Evolutionary conservation across 495 filamentous ascomycete species (phyloP).

Genomic region (Xylaria palmicola): DNA sequence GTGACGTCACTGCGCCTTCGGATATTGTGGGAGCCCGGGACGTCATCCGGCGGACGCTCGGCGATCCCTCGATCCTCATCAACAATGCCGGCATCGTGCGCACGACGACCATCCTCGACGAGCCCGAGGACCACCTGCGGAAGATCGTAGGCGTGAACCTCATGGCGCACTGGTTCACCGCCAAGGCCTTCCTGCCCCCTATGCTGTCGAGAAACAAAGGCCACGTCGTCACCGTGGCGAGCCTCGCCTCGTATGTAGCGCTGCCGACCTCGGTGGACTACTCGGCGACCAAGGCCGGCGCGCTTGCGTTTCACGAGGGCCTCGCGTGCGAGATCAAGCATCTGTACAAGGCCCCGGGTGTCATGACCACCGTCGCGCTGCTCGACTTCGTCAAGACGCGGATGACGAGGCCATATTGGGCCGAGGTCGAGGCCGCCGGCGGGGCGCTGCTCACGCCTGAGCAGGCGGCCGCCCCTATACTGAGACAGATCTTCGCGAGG

Average conservation of each 20-base stretch:
- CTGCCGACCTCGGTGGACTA: slow-evolving; percentile 54
- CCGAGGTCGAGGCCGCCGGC: slow-evolving; percentile 27
- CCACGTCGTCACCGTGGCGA: slow-evolving; percentile 56
- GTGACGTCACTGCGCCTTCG: slow-evolving; percentile 51
- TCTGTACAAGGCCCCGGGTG: not conserved
- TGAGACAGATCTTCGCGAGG: slow-evolving; percentile 45
- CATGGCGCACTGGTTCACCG: slow-evolving; percentile 54
- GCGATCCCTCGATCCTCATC: slow-evolving; percentile 55
- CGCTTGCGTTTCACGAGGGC: slow-evolving; percentile 53
- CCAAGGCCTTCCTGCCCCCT: slow-evolving; percentile 57
- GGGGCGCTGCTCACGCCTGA: slow-evolving; percentile 45
- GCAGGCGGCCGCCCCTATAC: slow-evolving; percentile 51
- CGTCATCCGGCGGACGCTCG: slow-evolving; percentile 45
- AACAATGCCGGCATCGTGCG: slow-evolving; percentile 61
- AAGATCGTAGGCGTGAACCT: slow-evolving; percentile 59
- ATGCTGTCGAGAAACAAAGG: slow-evolving; percentile 61
- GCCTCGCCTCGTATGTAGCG: slow-evolving; percentile 53
- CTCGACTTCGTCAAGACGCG: slow-evolving; percentile 49
- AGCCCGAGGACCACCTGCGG: slow-evolving; percentile 46
- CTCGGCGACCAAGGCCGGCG: slow-evolving; percentile 54
- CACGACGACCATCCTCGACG: slow-evolving; percentile 48
- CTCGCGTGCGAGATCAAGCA: slow-evolving; percentile 10
- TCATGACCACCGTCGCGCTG: slow-evolving; percentile 24
- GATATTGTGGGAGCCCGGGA: slow-evolving; percentile 46
- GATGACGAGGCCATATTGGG: slow-evolving; percentile 39